Evolutionary conservation across 768 basidiomycete genomes (phyloP).

Genomic region (Peribolospora baueri): DNA sequence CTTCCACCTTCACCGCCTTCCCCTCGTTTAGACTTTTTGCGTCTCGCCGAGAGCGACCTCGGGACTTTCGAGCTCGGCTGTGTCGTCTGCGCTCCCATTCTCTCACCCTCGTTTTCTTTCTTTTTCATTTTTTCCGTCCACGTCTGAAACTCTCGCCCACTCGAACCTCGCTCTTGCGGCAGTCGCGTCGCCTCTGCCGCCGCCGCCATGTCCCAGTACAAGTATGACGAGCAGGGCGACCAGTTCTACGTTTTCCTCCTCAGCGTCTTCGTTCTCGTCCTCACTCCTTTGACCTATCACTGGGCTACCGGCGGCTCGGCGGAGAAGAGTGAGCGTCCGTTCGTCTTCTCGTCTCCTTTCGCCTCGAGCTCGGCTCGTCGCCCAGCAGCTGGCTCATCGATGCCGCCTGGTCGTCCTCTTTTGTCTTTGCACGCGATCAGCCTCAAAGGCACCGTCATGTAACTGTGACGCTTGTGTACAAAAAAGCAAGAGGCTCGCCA

Average conservation of each 20-base stretch:
- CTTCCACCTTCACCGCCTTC: no score
- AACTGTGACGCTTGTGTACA: constrained; percentile 2
- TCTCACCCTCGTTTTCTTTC: no score
- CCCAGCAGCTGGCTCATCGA: neutral
- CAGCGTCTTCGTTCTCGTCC: constrained; percentile 59
- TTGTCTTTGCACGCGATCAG: constrained; percentile 8
- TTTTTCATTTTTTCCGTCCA: no score
- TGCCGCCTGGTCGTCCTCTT: neutral
- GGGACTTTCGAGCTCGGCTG: no score
- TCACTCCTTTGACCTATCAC: constrained; percentile 44
- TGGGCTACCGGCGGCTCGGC: neutral
- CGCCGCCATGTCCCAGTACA: constrained; percentile 13
- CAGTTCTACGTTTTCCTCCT: constrained; percentile 48
- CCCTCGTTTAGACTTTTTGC: no score
- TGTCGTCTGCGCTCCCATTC: no score
- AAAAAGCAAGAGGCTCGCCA: constrained; percentile 26
- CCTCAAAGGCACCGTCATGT: constrained; percentile 6
- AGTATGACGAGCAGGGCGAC: constrained; percentile 21
- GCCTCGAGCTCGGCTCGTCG: neutral
- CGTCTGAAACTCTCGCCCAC: no score
- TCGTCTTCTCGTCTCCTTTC: neutral
- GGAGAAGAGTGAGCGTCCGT: neutral
- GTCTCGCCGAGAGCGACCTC: no score
- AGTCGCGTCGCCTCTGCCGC: no score
- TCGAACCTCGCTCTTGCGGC: no score